Evolutionary conservation across 1,139 yeast species (phyloP).

Genomic region (Lodderomyces metapsilosis): DNA sequence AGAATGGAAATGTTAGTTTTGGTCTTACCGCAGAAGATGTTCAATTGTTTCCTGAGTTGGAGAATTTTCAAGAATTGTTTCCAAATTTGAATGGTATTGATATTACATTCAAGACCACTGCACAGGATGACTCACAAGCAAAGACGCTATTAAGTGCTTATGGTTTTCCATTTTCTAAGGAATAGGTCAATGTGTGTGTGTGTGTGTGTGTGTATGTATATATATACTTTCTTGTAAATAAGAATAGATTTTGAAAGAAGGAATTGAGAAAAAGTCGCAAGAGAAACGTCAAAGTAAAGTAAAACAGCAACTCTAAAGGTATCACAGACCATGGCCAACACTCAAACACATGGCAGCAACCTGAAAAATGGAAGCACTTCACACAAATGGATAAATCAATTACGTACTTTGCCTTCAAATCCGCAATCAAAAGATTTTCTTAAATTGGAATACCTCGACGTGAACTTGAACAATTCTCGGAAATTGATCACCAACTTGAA

Average conservation of each 20-base stretch:
- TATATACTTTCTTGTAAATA: background rate
- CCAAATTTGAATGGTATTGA: conserved; percentile 86
- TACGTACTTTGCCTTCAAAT: conserved; percentile 41
- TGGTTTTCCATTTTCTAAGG: conserved; percentile 68
- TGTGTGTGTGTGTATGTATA: background rate
- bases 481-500: conserved; percentile 35
- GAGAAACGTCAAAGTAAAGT: too few species aligned
- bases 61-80: conserved; percentile 86
- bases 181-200: background rate
- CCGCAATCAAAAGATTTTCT: conserved; percentile 38
- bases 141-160: conserved; percentile 77
- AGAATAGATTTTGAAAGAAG: background rate
- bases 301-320: too few species aligned
- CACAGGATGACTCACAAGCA: conserved; percentile 92
- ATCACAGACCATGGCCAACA: background rate
- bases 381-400: conserved; percentile 31
- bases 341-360: background rate
- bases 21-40: conserved; percentile 80
- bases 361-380: background rate
- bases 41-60: conserved; percentile 88
- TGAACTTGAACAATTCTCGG: conserved; percentile 43
- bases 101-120: conserved; percentile 81
- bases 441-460: conserved; percentile 45
- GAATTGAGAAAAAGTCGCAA: background rate
- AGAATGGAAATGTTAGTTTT: conserved; percentile 80